phyloP scores from a whole-genome alignment of 345 rosid species.

The Linum trigynum region DNA sequence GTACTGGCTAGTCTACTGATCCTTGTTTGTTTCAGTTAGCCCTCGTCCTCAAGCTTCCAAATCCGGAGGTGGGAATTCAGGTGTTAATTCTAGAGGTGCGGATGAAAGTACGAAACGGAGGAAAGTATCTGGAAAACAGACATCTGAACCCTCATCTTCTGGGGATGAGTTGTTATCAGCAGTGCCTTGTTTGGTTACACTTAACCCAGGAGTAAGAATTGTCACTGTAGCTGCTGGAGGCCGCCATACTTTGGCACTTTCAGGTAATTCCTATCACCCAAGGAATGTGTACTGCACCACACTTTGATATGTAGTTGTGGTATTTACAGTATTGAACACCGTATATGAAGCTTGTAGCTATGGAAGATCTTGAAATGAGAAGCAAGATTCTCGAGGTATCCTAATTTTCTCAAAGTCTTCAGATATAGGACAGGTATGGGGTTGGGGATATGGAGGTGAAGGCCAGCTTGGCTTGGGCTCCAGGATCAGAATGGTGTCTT shows the following conservation, averaged over 20 bases:
- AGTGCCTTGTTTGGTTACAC: conserved; percentile 41
- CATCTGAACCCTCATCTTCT: conserved; percentile 31
- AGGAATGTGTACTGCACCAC: conserved; percentile 18
- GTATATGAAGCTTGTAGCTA: conserved; percentile 45
- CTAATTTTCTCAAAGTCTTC: conserved; percentile 39
- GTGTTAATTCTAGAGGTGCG: conserved; percentile 12
- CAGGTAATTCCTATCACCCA: conserved; percentile 44
- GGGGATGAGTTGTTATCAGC: conserved; percentile 46
- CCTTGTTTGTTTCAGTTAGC: conserved; percentile 23
- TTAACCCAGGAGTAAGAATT: conserved; percentile 67
- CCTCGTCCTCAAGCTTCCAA: conserved; percentile 32
- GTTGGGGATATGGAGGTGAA: conserved; percentile 99
- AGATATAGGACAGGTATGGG: conserved; percentile 99
- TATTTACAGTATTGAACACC: conserved; percentile 16
- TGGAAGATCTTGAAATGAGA: conserved; percentile 51
- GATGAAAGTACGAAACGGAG: conserved; percentile 57
- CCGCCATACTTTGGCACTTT: conserved; percentile 67
- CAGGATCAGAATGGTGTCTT: conserved; percentile 81
- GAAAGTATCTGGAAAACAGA: conserved; percentile 48
- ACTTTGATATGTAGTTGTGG: conserved; percentile 34
- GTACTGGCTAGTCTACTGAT: not conserved
- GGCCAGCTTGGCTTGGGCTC: conserved; percentile 99
- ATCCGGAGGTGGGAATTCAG: conserved; percentile 19
- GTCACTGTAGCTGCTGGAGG: conserved; percentile 72
- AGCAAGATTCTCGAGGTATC: conserved; percentile 44